Base-by-base conservation (phyloP, 1,139 yeast genomes). In the Yarrowia galli region DNA sequence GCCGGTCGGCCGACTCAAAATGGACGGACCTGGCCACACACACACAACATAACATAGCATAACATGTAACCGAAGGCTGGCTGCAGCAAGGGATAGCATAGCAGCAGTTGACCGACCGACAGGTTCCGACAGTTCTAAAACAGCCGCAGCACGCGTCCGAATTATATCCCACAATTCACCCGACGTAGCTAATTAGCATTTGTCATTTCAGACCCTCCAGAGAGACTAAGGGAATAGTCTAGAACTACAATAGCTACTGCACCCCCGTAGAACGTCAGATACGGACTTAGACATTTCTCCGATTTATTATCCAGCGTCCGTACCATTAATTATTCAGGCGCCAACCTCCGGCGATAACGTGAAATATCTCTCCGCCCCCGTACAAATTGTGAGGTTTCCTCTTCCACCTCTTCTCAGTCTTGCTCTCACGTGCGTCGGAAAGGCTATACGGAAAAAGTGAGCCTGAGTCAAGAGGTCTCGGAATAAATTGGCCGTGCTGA, bases 391-490 rank as follows among this genome's bases (percentile, higher is more conserved):
- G 45, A 10, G 60, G 43, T 36, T 53, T 22, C 20, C 42, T 28
- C 32, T 28, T 28, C 32, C 32, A 7, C 32, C 8, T 28, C 32
- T 28, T 28, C 23, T 10, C 15, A 38, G 18, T 22, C 45, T 13
- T 36, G 45, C 45, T 38, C 46, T 54, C 61, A 54, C 61, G 61
- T 54, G 61, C 61, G 13, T 54, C 61, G 61, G 61, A 54, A 54
- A 54, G 61, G 61, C 23, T 54, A 54, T 54, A 40, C 61, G 61
- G 61, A 54, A 54, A 54, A 54, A 54, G 61, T 6, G 61, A 54
- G 61, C 61, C 61, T 54, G 61, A 54, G 61, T 54, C 61, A 54
- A 40, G 48, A 40, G 18, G 61, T 40, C 46, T 54, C 61, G 61
- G 61, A 54, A 54, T 38, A 54, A 54, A 54, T 40, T 28, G 32